Conservation (phyloP, 2,329 filamentous ascomycete genomes). For the Fusarium pininemorale region DNA sequence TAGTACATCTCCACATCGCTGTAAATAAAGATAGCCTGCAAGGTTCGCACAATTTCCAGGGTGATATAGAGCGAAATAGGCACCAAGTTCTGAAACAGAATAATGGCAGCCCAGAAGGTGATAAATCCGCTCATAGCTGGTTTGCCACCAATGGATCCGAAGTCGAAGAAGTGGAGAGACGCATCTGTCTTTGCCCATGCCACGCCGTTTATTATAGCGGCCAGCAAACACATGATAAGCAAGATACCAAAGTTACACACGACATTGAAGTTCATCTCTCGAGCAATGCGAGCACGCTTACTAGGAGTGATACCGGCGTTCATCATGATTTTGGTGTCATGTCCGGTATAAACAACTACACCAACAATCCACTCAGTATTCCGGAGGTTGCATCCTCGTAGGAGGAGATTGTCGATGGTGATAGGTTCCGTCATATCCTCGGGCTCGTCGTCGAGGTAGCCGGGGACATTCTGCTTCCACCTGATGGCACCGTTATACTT, state of each 20-base stretch:
- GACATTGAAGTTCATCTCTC: constrained; percentile 96
- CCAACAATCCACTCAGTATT: constrained; percentile 98
- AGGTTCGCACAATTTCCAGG: constrained; percentile 90
- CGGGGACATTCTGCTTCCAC: constrained; percentile 80
- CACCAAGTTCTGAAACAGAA: constrained; percentile 98
- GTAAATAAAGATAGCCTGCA: constrained; percentile 97
- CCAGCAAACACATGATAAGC: constrained; percentile 86
- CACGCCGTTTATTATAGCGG: constrained; percentile 84
- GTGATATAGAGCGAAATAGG: constrained; percentile 98
- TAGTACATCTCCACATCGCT: constrained; percentile 98
- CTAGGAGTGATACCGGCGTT: constrained; percentile 95
- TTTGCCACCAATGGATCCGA: constrained; percentile 79
- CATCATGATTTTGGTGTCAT: constrained; percentile 99
- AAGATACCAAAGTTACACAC: constrained; percentile 95
- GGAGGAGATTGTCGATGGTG: constrained; percentile 91
- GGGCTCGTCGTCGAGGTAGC: constrained; percentile 67
- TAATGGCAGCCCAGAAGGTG: constrained; percentile 94
- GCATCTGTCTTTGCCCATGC: constrained; percentile 80
- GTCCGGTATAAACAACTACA: constrained; percentile 91
- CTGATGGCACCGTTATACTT: constrained; percentile 90
- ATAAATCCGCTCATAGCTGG: constrained; percentile 88
- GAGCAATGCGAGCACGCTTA: constrained; percentile 90
- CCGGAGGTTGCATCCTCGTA: constrained; percentile 90
- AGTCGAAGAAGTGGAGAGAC: constrained; percentile 85
- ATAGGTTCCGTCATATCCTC: constrained; percentile 91